These are phyloP conservation scores for Aspergillus aculeatus DNA, from an alignment of 2,329 filamentous ascomycete genomes.

Conservation along the genomic window DNA sequence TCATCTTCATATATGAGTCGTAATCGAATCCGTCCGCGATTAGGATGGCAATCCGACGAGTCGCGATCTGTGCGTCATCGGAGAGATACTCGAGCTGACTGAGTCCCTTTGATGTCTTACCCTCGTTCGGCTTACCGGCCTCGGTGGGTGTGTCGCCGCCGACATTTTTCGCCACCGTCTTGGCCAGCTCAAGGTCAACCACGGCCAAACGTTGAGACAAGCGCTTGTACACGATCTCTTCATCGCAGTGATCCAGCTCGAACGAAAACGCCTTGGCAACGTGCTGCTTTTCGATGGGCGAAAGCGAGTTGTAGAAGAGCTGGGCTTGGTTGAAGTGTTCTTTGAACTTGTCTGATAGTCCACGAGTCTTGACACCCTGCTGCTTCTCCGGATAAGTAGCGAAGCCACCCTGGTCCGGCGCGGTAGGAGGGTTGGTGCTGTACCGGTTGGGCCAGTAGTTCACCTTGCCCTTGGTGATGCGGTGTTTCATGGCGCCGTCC, in stretches of 20 bases:
- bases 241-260: conserved; percentile 60
- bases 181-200: conserved; percentile 68
- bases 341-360: conserved; percentile 45
- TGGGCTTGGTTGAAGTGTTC: conserved; percentile 41
- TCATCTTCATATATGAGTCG: conserved; percentile 63
- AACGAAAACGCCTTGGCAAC: conserved; percentile 39
- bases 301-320: conserved; percentile 39
- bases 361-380: conserved; percentile 67
- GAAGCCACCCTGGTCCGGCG: conserved; percentile 64
- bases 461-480: conserved; percentile 68
- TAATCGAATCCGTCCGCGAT: conserved; percentile 76
- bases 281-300: conserved; percentile 36
- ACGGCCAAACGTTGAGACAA: conserved; percentile 67
- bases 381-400: conserved; percentile 66
- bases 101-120: conserved; percentile 63
- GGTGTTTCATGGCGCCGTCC: conserved; percentile 71
- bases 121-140: conserved; percentile 60
- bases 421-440: conserved; percentile 62
- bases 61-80: conserved; percentile 63
- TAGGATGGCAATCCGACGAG: conserved; percentile 71
- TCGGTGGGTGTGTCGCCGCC: conserved; percentile 63
- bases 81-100: conserved; percentile 66
- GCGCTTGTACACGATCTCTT: conserved; percentile 72
- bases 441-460: conserved; percentile 81
- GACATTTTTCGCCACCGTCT: conserved; percentile 68